phyloP scores from a whole-genome alignment of 441 rosid species.

The Gossypium aridum region DNA sequence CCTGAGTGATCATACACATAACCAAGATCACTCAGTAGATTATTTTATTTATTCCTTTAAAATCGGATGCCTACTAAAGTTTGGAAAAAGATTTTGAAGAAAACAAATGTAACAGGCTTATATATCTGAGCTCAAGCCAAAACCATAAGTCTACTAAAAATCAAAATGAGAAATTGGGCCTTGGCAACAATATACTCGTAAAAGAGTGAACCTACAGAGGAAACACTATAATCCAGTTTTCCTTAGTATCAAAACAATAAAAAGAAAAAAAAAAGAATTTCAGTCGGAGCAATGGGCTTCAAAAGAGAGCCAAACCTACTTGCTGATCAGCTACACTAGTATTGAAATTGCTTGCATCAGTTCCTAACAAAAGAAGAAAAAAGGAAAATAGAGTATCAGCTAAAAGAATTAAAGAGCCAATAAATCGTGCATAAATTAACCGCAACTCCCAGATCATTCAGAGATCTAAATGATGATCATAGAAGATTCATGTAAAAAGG shows the following conservation, averaged over 20 bases:
- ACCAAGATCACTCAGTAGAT: neutral
- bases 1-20: neutral
- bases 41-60: neutral
- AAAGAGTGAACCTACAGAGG: neutral
- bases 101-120: neutral
- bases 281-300: slow-evolving; percentile 10
- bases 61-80: neutral
- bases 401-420: slow-evolving; percentile 9
- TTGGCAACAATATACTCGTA: neutral
- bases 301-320: slow-evolving; percentile 44
- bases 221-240: neutral
- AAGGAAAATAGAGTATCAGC: slow-evolving; percentile 11
- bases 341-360: slow-evolving; percentile 85
- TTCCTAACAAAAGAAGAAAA: slow-evolving; percentile 31
- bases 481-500: neutral
- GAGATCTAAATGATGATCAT: neutral
- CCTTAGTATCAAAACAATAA: neutral
- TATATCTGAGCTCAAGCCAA: neutral
- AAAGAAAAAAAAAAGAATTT: neutral
- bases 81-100: neutral
- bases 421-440: neutral
- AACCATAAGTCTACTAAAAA: neutral
- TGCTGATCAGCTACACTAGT: slow-evolving; percentile 89
- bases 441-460: neutral
- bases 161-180: neutral